Evolutionary conservation across 805 yeast genomes (phyloP).

Genomic region (Candida sithepensis): DNA sequence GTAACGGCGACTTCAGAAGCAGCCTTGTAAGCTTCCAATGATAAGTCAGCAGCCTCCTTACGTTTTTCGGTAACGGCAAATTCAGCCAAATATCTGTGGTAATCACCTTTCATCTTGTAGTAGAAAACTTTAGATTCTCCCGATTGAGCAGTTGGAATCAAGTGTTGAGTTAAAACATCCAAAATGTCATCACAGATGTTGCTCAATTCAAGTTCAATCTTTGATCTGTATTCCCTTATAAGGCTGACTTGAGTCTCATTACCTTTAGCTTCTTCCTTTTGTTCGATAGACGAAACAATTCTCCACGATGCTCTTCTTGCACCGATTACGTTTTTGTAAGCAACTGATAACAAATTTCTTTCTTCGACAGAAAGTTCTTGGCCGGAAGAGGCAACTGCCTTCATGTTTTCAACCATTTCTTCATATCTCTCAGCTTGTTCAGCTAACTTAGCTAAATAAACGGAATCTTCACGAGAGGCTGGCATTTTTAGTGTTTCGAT

Average conservation of each 20-base stretch:
- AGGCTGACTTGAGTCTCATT: conserved; percentile 84
- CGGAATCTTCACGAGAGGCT: conserved; percentile 94
- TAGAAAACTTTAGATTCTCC: conserved; percentile 98
- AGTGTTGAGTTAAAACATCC: conserved; percentile 80
- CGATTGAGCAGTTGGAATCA: conserved; percentile 90
- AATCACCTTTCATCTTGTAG: conserved; percentile 99
- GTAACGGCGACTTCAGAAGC: conserved; percentile 97
- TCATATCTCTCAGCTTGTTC: conserved; percentile 99
- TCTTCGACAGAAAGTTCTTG: conserved; percentile 96
- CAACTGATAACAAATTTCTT: conserved; percentile 94
- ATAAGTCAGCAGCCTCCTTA: conserved; percentile 86
- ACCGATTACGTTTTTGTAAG: conserved; percentile 97
- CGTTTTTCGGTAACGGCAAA: conserved; percentile 90
- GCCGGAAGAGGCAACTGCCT: conserved; percentile 93
- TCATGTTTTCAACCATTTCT: conserved; percentile 99
- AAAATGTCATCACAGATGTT: conserved; percentile 93
- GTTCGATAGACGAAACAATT: conserved; percentile 96
- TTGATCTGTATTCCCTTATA: conserved; percentile 91
- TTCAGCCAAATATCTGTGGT: conserved; percentile 98
- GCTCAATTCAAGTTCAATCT: conserved; percentile 88
- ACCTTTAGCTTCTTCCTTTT: conserved; percentile 96
- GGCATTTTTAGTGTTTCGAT: conserved; percentile 45
- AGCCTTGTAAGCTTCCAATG: conserved; percentile 90
- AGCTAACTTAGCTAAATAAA: conserved; percentile 95
- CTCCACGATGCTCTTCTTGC: conserved; percentile 99